Evolutionary conservation across 2,329 filamentous ascomycete genomes (phyloP), one percentile per base, ranked within the genome.

Genomic region (Elsinoe perseae): DNA sequence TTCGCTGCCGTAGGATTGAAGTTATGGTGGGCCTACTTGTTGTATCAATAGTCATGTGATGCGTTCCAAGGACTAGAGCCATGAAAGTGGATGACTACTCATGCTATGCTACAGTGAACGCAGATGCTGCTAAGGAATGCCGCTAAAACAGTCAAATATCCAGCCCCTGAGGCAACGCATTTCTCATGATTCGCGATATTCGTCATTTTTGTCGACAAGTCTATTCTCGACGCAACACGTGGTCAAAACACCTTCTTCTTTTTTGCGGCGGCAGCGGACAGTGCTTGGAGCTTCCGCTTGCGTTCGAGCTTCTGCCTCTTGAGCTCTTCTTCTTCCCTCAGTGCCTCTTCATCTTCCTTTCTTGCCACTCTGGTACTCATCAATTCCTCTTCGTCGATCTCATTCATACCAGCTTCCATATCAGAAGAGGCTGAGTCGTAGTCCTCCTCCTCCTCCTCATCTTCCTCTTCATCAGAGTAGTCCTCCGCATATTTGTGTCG

Each of bases 401-500:
- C 86, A 59, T 84, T 84, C 34, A 85, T 68, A 30, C 85, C 86
- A 1, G 85, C 87, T 68, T 90, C 86, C 85, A 90, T 90, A 63
- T 89, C 87, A 4, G 85, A 88, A 4, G 84, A 86, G 4, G 68
- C 81, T 56, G 86, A 85, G 0, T 82, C 84, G 2, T 75, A 78
- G 61, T 87, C 85, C 48, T 75, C 76, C 28, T 86, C 82, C 42
- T 85, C 82, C 7, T 86, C 82, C 16, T 82, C 77, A 18, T 78
- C 73, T 40, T 80, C 77, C 5, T 72, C 70, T 58, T 66, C 63
- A 60, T 66, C 69, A 48, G 64, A 71, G 68, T 64, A 73, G 53
- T 67, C 66, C 25, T 59, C 61, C 6, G 25, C 53, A 48, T 56
- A 56, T 23, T 21, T 56, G 53, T 56, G 36, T 14, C 32, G 28